A percentile compares a stretch with the other conserved stretches of the same genome.
These are phyloP conservation scores for Leucoagaricus sp. DNA, from an alignment of 1,284 basidiomycete genomes.

Conservation along the genomic window DNA sequence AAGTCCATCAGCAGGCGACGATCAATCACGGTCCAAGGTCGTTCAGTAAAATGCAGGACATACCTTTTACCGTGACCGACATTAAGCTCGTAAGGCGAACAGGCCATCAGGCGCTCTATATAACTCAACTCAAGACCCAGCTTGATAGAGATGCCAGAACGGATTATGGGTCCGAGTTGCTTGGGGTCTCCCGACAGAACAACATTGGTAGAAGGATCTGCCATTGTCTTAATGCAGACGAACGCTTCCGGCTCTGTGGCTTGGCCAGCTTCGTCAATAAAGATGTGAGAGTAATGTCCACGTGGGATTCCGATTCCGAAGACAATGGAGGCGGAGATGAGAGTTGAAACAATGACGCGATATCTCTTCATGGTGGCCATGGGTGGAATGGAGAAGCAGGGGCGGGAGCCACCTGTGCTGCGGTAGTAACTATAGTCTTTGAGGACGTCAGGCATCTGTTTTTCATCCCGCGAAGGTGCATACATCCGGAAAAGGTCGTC, in stretches of 20 bases:
- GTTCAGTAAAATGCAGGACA: neutral
- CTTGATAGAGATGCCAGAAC: constrained; percentile 47
- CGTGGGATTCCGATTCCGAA: constrained; percentile 54
- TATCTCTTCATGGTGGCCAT: constrained; percentile 43
- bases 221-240: constrained; percentile 56
- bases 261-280: constrained; percentile 68
- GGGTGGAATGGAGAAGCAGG: constrained; percentile 48
- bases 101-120: constrained; percentile 57
- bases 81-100: constrained; percentile 44
- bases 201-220: constrained; percentile 51
- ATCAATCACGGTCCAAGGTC: too few species aligned
- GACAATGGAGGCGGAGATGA: constrained; percentile 57
- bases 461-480: constrained; percentile 55
- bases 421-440: constrained; percentile 35
- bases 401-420: constrained; percentile 40
- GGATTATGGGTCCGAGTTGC: constrained; percentile 64
- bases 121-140: constrained; percentile 57
- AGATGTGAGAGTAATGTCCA: constrained; percentile 63
- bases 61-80: constrained; percentile 33
- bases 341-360: constrained; percentile 61
- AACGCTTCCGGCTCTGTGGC: constrained; percentile 63
- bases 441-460: constrained; percentile 45
- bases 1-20: too few species aligned
- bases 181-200: constrained; percentile 63
- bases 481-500: constrained; percentile 61